A percentile compares a stretch with the other conserved stretches of the same genome.
These are phyloP conservation scores for Priceomyces melissophilus DNA, from an alignment of 805 yeast genomes.

Conservation along the genomic window DNA sequence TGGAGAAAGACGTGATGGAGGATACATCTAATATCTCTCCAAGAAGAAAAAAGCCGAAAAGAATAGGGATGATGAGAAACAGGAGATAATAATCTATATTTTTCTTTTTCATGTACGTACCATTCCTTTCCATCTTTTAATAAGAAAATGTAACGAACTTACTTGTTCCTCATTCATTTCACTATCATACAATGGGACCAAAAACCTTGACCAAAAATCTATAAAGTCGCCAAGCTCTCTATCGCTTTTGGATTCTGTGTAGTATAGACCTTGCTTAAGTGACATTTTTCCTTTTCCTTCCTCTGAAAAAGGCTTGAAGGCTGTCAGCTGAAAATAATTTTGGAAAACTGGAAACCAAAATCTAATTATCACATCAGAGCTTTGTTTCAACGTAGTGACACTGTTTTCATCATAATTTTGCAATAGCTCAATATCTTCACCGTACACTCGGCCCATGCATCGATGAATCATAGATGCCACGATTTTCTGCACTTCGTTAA, in stretches of 20 bases:
- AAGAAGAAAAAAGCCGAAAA: constrained; percentile 7
- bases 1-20: background rate
- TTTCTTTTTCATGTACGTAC: constrained; percentile 3
- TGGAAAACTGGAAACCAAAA: constrained; percentile 59
- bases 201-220: constrained; percentile 49
- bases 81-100: constrained; percentile 1
- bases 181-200: constrained; percentile 40
- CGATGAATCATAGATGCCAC: constrained; percentile 46
- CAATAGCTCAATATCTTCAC: constrained; percentile 50
- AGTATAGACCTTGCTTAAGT: constrained; percentile 15
- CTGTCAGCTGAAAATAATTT: constrained; percentile 35
- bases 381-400: constrained; percentile 37
- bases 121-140: constrained; percentile 31
- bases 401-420: constrained; percentile 41
- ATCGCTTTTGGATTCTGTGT: constrained; percentile 22
- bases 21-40: constrained; percentile 1
- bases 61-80: constrained; percentile 4
- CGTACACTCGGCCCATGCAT: constrained; percentile 54
- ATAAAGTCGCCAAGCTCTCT: constrained; percentile 27
- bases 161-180: constrained; percentile 24
- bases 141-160: constrained; percentile 24
- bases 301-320: constrained; percentile 18
- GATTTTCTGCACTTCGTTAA: constrained; percentile 39
- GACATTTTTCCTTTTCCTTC: constrained; percentile 10
- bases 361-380: constrained; percentile 39